phyloP scores from a whole-genome alignment of 1,284 basidiomycete species.

The Irpex sp. region DNA sequence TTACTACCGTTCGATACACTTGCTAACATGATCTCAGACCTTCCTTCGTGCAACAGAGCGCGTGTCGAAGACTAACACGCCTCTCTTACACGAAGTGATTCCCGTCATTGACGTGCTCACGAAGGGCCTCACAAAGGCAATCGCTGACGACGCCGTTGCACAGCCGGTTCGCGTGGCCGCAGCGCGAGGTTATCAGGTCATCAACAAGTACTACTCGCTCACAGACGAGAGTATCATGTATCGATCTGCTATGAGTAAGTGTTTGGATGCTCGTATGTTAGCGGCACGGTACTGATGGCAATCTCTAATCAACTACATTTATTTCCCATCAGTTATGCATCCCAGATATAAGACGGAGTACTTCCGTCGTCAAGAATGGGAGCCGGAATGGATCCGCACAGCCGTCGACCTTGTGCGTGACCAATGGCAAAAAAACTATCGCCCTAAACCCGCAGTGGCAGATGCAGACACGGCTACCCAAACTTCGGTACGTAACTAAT shows the following conservation, averaged over 20 bases:
- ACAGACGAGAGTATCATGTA: conserved; percentile 8
- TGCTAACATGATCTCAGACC: background rate
- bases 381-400: background rate
- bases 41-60: background rate
- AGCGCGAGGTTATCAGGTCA: background rate
- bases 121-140: background rate
- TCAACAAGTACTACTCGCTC: conserved; percentile 6
- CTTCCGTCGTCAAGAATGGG: conserved; percentile 2
- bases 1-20: background rate
- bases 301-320: background rate
- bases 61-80: background rate
- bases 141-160: background rate
- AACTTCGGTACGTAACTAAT: background rate
- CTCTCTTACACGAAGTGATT: conserved; percentile 1
- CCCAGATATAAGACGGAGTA: conserved; percentile 3
- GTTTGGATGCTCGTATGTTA: background rate
- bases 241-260: conserved; percentile 2
- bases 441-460: background rate
- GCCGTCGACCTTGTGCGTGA: background rate
- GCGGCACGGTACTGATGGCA: background rate
- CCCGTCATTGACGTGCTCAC: conserved; percentile 3
- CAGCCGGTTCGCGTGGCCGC: background rate
- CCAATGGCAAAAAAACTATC: background rate
- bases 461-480: too few species aligned
- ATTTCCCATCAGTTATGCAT: background rate